phyloP scores from a whole-genome alignment of 2,329 filamentous ascomycete species.

The Cladosporium oxysporum region DNA sequence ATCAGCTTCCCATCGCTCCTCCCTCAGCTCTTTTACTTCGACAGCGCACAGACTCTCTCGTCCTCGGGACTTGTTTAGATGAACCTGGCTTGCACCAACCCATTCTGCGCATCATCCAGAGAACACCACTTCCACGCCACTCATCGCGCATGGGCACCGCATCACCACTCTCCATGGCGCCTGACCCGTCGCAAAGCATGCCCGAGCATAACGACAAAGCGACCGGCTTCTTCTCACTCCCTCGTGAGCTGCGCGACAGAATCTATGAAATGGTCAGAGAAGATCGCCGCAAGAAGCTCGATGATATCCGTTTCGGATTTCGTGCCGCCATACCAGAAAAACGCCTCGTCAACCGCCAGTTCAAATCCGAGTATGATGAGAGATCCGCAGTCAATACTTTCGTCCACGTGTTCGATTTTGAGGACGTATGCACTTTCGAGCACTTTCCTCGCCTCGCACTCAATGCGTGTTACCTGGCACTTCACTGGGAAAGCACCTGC shows the following conservation, averaged over 20 bases:
- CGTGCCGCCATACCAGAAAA: background rate
- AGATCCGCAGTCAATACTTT: background rate
- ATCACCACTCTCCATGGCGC: background rate
- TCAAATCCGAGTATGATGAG: background rate
- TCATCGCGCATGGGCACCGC: no score
- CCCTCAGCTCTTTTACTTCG: background rate
- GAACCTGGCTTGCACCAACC: background rate
- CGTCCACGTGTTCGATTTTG: background rate
- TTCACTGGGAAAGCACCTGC: background rate
- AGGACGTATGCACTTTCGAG: background rate
- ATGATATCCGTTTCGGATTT: background rate
- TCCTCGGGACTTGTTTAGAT: no score
- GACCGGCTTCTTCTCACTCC: conserved; percentile 18
- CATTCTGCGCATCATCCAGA: background rate
- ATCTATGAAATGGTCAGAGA: conserved; percentile 17
- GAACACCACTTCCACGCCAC: background rate
- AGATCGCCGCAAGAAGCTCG: background rate
- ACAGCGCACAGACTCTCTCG: background rate
- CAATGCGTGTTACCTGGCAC: background rate
- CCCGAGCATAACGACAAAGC: background rate
- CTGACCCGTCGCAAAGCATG: background rate
- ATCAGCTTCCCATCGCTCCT: background rate
- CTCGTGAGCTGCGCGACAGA: conserved; percentile 22
- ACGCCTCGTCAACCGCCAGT: background rate
- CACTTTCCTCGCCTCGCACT: background rate